Base-by-base conservation (phyloP, 2,329 filamentous ascomycete genomes). In the Plectosphaerella plurivora region DNA sequence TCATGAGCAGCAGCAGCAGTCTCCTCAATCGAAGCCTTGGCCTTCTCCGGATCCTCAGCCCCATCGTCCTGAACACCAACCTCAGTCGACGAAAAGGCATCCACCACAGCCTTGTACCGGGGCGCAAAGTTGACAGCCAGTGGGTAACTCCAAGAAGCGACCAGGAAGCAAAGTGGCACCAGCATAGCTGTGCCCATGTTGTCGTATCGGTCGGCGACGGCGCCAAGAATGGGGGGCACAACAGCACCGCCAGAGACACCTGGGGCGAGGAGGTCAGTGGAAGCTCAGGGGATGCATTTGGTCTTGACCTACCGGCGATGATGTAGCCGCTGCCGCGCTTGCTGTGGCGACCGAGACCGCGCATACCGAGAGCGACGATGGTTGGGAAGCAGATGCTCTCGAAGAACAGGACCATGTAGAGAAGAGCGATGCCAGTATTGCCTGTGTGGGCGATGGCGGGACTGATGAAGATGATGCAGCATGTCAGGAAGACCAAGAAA, bases 381-480 rank as follows among this genome's bases (percentile, higher is more conserved):
- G 88, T 91, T 0, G 89, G 88, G 74, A 92, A 93, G 67, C 86
- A 88, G 63, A 90, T 87, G 4, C 82, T 86, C 69, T 90, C 89
- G 68, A 92, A 92, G 73, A 92, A 91, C 22, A 91, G 75, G 7
- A 86, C 82, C 10, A 88, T 56, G 66, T 83, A 88, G 28, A 91
- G 77, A 75, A 90, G 83, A 5, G 76, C 72, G 55, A 83, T 70
- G 45, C 78, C 78, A 0, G 66, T 66, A 57, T 75, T 72, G n/a
- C 70, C 74, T 11, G 66, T 59, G 53, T 74, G 67, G 1, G 75
- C 75, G 57, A 78, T 77, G 37, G 77, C 63, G 1, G 77, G 74
- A 12, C 66, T 70, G 37, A 76, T 64, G 69, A 91, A 91, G 56
- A 88, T 65, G 64, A 90, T 81, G 60, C 82, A 84, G 59, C 75